These are phyloP conservation scores for Botrytis aclada DNA, from an alignment of 2,329 filamentous ascomycete genomes.

Conservation along the genomic window DNA sequence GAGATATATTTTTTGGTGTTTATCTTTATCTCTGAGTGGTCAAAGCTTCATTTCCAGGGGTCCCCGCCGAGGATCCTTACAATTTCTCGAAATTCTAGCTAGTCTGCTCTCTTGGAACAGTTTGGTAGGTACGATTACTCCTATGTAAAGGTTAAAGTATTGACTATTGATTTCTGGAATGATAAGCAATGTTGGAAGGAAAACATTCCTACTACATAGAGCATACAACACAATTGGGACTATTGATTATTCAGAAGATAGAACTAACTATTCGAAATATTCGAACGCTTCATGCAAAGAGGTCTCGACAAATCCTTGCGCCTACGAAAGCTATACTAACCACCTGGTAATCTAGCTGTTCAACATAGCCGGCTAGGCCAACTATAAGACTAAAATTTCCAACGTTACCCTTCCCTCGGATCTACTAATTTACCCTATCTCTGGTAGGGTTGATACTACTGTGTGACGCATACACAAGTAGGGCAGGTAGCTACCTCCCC, in stretches of 20 bases:
- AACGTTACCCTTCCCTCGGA: background rate
- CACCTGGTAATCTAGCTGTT: background rate
- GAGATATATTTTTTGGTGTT: conserved; percentile 1
- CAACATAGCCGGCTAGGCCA: background rate
- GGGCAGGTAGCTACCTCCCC: background rate
- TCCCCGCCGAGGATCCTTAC: background rate
- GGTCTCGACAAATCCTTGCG: background rate
- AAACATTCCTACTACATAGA: too few species aligned
- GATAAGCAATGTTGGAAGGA: background rate
- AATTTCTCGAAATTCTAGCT: background rate
- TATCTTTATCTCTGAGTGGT: conserved; percentile 10
- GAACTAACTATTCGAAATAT: background rate
- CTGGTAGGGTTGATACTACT: background rate
- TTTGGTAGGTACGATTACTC: background rate
- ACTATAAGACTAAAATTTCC: background rate
- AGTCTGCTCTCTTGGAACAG: too few species aligned
- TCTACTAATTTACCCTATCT: conserved; percentile 5
- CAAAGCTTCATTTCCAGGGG: conserved; percentile 8
- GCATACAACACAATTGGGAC: background rate
- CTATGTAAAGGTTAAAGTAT: background rate
- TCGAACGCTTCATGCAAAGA: background rate
- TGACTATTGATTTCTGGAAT: background rate
- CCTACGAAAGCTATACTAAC: background rate
- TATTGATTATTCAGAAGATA: background rate
- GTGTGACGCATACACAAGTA: background rate